phyloP scores from a whole-genome alignment of 345 rosid genomes.

The Hibiscus syriacus region DNA sequence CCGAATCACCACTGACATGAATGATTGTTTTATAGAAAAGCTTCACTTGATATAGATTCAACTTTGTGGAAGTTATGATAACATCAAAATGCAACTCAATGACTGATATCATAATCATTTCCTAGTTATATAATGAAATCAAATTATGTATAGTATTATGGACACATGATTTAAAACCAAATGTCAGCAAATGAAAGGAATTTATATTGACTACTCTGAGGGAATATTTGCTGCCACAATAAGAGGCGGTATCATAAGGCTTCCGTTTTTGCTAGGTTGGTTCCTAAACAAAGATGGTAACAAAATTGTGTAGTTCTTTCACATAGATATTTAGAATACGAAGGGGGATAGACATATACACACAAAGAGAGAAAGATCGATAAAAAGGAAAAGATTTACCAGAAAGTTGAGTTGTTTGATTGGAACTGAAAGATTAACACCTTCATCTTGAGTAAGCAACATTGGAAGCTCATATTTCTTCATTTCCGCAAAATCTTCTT shows the following conservation, averaged over 20 bases:
- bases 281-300: background rate
- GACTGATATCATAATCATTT: too few species aligned
- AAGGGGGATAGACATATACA: background rate
- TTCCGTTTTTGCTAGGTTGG: background rate
- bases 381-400: too few species aligned
- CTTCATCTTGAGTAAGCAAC: too few species aligned
- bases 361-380: too few species aligned
- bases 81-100: slow-evolving; percentile 77
- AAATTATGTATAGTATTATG: background rate
- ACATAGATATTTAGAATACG: background rate
- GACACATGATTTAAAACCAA: background rate
- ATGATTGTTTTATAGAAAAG: slow-evolving; percentile 82
- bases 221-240: background rate
- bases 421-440: too few species aligned
- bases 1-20: slow-evolving; percentile 83
- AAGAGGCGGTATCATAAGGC: background rate
- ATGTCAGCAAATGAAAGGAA: too few species aligned
- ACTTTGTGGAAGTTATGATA: slow-evolving; percentile 76
- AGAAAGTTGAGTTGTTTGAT: too few species aligned
- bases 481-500: too few species aligned
- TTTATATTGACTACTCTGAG: background rate
- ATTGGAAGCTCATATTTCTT: too few species aligned
- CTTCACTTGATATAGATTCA: slow-evolving; percentile 49
- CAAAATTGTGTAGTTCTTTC: background rate
- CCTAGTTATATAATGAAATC: slow-evolving; percentile 34